Conservation (phyloP, 306 rosid genomes). For the Fagus sylvatica region DNA sequence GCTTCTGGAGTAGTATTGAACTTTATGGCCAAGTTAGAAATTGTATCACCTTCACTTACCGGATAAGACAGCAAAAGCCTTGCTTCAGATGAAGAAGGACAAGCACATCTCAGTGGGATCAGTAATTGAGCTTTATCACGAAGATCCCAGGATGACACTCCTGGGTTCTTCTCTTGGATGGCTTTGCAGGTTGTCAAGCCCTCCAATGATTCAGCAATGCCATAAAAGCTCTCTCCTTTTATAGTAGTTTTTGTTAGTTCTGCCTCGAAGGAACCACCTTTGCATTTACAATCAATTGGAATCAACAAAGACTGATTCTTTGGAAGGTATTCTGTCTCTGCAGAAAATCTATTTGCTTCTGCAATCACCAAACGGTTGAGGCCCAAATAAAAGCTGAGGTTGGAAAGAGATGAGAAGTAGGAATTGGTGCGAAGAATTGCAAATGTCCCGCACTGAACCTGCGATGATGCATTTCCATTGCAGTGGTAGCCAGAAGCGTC, state of each 20-base stretch:
- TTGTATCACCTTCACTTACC: slow-evolving; percentile 55
- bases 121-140: slow-evolving; percentile 38
- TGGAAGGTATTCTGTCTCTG: slow-evolving; percentile 60
- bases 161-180: slow-evolving; percentile 55
- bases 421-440: slow-evolving; percentile 66
- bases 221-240: slow-evolving; percentile 70
- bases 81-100: slow-evolving; percentile 55
- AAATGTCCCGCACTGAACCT: slow-evolving; percentile 58
- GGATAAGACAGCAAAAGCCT: slow-evolving; percentile 67
- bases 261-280: slow-evolving; percentile 47
- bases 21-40: slow-evolving; percentile 62
- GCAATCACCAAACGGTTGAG: slow-evolving; percentile 49
- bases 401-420: slow-evolving; percentile 66
- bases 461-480: slow-evolving; percentile 36
- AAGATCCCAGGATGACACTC: slow-evolving; percentile 56
- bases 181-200: slow-evolving; percentile 80
- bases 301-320: slow-evolving; percentile 59
- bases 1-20: slow-evolving; percentile 64
- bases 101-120: slow-evolving; percentile 76
- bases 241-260: slow-evolving; percentile 48
- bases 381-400: slow-evolving; percentile 73
- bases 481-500: slow-evolving; percentile 57
- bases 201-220: slow-evolving; percentile 62
- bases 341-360: slow-evolving; percentile 65
- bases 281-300: slow-evolving; percentile 77